Evolutionary conservation across 768 basidiomycete species (phyloP), one percentile per base, ranked within the genome.

Genomic region (Xerocomellus chrysenteron): DNA sequence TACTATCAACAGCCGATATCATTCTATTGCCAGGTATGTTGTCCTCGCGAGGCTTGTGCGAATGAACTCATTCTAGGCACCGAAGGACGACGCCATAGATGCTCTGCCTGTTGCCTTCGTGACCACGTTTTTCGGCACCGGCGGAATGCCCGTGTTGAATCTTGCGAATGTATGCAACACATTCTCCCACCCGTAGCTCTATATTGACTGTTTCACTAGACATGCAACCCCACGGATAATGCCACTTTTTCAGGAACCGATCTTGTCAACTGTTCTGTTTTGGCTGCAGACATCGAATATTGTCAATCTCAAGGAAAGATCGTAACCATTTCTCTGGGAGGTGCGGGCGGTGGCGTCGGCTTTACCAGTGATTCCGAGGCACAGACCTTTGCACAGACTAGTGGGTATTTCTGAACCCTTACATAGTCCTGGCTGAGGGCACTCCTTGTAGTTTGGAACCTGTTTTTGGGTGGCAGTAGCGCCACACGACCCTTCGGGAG

Each of bases 91-190:
- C 63, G 78, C 82, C 9, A 82, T 88, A 55, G 83, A 90, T 68
- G 83, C 82, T 8, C 80, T 90, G 55, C 86, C 86, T 9, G 63
- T 90, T 33, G 83, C 87, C n/a, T 88, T 90, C 65, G 63, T 90
- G 60, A 74, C 83, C 65, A 78, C 77, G 19, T 89, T 88, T 73
- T 87, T 85, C 64, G 79, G 83, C 13, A 74, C 82, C 7, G 86
- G 87, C 1, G 80, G 80, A 30, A 68, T 78, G 17, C 88, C 88
- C 24, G 81, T 80, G 8, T 74, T 90, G 50, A 85, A 91, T 68
- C 76, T 89, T 13, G 87, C 85, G 2, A 89, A 86, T 63, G 86
- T 85, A 68, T 57, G 78, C 19, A 32, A 10, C 28, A 14, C 39
- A 19, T 35, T 47, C 14, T 21, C 33, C 19, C 40, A 12, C 16